These are phyloP conservation scores for Asterophora parasitica DNA, from an alignment of 768 basidiomycete genomes.

Conservation along the genomic window DNA sequence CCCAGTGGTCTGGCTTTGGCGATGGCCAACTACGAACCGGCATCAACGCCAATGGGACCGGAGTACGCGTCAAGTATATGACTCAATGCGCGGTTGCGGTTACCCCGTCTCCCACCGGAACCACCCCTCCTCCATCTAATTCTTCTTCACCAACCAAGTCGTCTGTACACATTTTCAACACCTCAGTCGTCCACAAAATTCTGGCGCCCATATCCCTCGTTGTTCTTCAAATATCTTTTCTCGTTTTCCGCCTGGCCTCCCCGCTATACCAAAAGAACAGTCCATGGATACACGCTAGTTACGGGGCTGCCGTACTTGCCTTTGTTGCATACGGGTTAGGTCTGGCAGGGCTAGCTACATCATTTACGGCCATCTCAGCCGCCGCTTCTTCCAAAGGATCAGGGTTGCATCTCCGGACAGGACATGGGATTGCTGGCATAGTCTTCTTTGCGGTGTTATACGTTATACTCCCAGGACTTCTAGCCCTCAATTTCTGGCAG, in stretches of 20 bases:
- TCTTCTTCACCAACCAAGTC: constrained; percentile 5
- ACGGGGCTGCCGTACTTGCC: constrained; percentile 29
- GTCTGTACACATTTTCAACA: constrained; percentile 24
- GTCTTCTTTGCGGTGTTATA: constrained; percentile 63
- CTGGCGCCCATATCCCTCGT: constrained; percentile 41
- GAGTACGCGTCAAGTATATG: constrained; percentile 59
- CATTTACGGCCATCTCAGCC: constrained; percentile 54
- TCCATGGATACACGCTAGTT: constrained; percentile 1
- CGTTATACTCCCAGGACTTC: constrained; percentile 40
- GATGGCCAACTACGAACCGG: constrained; percentile 60
- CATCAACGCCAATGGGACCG: constrained; percentile 58
- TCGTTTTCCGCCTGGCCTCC: constrained; percentile 31
- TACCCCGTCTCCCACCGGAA: constrained; percentile 16
- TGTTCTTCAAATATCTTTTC: constrained; percentile 29
- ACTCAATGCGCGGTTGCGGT: constrained; percentile 49
- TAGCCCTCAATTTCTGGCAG: constrained; percentile 22
- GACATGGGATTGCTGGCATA: constrained; percentile 62
- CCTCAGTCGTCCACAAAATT: constrained; percentile 41
- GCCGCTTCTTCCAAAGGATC: constrained; percentile 20
- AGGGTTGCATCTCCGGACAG: constrained; percentile 43
- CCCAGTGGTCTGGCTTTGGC: constrained; percentile 62
- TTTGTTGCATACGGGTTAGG: constrained; percentile 52
- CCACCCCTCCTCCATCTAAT: constrained; percentile 21
- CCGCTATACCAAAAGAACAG: constrained; percentile 11
- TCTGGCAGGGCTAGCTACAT: constrained; percentile 53